Conservation (phyloP, 176 grass and related monocot species). For the Zea luxurians region DNA sequence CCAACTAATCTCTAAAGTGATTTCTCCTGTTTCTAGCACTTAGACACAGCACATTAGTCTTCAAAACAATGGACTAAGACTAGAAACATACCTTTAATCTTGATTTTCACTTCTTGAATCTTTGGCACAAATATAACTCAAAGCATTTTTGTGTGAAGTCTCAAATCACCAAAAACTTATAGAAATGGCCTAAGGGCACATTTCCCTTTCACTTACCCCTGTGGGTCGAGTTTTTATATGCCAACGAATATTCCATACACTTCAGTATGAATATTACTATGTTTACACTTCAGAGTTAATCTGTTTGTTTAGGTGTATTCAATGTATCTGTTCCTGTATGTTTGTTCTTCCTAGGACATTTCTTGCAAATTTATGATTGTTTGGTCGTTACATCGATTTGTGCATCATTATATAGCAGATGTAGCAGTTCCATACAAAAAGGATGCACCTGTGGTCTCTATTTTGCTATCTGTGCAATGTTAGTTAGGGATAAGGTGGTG, state of each 20-base stretch:
- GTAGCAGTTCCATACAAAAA: background rate
- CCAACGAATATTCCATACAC: background rate
- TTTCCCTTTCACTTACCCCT: too few species aligned
- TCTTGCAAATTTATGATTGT: background rate
- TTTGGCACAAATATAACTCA: too few species aligned
- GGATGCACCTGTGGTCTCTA: background rate
- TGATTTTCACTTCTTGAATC: too few species aligned
- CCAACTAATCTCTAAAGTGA: too few species aligned
- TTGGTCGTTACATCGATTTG: background rate
- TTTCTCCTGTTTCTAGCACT: too few species aligned
- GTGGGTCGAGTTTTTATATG: background rate
- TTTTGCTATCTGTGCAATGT: background rate
- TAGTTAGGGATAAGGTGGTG: background rate
- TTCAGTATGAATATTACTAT: background rate
- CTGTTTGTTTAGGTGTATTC: constrained; percentile 10
- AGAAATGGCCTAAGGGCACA: too few species aligned
- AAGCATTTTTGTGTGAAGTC: too few species aligned
- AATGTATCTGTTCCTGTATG: background rate
- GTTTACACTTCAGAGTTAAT: background rate
- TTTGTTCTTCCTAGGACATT: background rate
- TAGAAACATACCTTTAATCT: too few species aligned
- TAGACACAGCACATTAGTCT: too few species aligned
- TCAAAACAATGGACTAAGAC: too few species aligned
- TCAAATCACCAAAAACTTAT: too few species aligned
- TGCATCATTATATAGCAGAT: constrained; percentile 22